A percentile compares a stretch with the other conserved stretches of the same genome.
Evolutionary conservation across 2,329 filamentous ascomycete species (phyloP).

Genomic region (Trichophyton verrucosum): DNA sequence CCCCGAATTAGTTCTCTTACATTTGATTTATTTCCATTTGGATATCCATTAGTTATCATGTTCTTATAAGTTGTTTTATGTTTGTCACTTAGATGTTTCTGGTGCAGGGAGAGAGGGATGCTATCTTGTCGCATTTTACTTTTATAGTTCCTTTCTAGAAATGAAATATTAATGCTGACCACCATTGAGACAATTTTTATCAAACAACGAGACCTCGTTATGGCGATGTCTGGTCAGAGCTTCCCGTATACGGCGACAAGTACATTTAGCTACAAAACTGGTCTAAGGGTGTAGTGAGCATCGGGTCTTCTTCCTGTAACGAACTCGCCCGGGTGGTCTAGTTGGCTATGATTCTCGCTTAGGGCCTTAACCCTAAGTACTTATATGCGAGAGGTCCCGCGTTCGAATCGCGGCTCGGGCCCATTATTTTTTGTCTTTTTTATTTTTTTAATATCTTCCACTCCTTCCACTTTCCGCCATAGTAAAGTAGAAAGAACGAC

Average conservation of each 20-base stretch:
- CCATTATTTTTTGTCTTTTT: background rate
- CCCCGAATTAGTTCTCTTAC: background rate
- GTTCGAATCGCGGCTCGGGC: slow-evolving; percentile 6
- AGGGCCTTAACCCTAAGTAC: slow-evolving; percentile 5
- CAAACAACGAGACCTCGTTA: too few species aligned
- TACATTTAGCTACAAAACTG: too few species aligned
- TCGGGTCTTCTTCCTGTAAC: background rate
- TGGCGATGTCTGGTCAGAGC: too few species aligned
- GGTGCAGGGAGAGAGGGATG: background rate
- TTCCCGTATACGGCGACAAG: too few species aligned
- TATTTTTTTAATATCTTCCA: background rate
- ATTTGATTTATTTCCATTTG: background rate
- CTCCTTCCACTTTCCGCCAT: background rate
- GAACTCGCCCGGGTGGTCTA: slow-evolving; percentile 4
- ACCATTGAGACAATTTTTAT: background rate
- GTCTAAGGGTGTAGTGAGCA: background rate
- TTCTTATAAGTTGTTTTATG: background rate
- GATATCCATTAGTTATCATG: background rate
- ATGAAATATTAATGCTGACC: background rate
- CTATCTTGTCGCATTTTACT: background rate
- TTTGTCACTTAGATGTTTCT: background rate
- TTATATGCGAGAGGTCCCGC: slow-evolving; percentile 5
- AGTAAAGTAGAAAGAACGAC: too few species aligned
- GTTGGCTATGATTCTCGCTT: slow-evolving; percentile 7
- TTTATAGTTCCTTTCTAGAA: background rate